Conservation (phyloP, 495 filamentous ascomycete genomes). For the Aspergillus wentii region DNA sequence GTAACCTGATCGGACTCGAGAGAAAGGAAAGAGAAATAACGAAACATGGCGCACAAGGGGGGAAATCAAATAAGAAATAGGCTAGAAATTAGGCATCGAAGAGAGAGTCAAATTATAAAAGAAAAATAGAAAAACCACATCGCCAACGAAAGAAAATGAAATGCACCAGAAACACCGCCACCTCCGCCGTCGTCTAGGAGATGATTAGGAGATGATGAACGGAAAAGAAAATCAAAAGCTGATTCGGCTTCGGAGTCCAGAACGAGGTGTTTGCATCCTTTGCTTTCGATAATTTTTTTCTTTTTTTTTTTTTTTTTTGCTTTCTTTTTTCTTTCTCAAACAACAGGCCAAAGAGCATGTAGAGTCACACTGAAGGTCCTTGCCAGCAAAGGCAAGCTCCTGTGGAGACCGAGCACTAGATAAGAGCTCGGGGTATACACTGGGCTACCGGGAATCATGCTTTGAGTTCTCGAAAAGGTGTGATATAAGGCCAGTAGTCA, state of each 20-base stretch:
- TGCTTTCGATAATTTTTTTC: slow-evolving; percentile 23
- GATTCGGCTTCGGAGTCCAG: slow-evolving; percentile 24
- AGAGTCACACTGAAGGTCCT: no score
- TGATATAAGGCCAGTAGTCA: slow-evolving; percentile 18
- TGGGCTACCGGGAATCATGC: no score
- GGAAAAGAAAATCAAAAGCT: slow-evolving; percentile 22
- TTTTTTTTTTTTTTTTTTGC: slow-evolving; percentile 17
- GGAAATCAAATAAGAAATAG: slow-evolving; percentile 13
- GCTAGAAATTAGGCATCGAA: slow-evolving; percentile 7
- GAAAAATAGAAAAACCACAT: slow-evolving; percentile 17
- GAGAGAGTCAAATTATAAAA: slow-evolving; percentile 17
- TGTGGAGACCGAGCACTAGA: no score
- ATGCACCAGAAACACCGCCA: slow-evolving; percentile 45
- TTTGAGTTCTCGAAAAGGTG: no score
- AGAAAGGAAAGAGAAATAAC: slow-evolving; percentile 2
- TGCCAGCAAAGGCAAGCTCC: slow-evolving; percentile 6
- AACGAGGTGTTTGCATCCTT: slow-evolving; percentile 30
- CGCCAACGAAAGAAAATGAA: slow-evolving; percentile 22
- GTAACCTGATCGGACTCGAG: no score
- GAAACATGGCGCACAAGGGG: slow-evolving; percentile 11
- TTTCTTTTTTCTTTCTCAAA: slow-evolving; percentile 13
- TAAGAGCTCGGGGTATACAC: slow-evolving; percentile 13
- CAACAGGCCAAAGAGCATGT: not conserved
- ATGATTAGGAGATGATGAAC: slow-evolving; percentile 29
- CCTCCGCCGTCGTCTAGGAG: slow-evolving; percentile 40